Conservation (phyloP, 805 yeast species). For the Wickerhamomyces queroliae region DNA sequence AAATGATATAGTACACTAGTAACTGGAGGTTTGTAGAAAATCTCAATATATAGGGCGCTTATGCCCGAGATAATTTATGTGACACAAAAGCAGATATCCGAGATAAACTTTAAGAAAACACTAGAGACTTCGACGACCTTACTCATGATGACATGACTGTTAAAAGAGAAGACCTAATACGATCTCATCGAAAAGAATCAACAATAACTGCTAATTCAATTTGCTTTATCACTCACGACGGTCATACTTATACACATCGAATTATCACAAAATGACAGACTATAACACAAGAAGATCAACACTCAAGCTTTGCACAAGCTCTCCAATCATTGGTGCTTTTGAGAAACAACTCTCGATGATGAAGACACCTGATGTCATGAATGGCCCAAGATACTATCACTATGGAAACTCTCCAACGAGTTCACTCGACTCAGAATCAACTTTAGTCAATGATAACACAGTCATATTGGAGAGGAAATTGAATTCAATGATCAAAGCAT, state of each 20-base stretch:
- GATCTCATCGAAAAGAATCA: too few species aligned
- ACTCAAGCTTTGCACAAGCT: background rate
- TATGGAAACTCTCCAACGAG: background rate
- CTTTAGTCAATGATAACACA: background rate
- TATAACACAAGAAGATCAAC: background rate
- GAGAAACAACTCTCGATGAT: slow-evolving; percentile 2
- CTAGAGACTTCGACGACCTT: too few species aligned
- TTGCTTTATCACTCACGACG: too few species aligned
- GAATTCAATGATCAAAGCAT: background rate
- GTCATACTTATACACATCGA: background rate
- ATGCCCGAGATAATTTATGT: too few species aligned
- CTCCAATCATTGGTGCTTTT: slow-evolving; percentile 1
- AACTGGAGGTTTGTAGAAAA: too few species aligned
- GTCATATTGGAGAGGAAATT: background rate
- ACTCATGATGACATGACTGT: too few species aligned
- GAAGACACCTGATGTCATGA: background rate
- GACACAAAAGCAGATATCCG: too few species aligned
- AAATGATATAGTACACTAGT: too few species aligned
- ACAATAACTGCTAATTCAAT: too few species aligned
- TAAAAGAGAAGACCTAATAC: too few species aligned
- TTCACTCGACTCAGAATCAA: background rate
- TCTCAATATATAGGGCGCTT: too few species aligned
- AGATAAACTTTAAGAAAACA: too few species aligned
- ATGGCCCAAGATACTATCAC: background rate
- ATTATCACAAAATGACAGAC: background rate